Conservation (phyloP, 2,329 filamentous ascomycete genomes). For the Colletotrichum sp. region DNA sequence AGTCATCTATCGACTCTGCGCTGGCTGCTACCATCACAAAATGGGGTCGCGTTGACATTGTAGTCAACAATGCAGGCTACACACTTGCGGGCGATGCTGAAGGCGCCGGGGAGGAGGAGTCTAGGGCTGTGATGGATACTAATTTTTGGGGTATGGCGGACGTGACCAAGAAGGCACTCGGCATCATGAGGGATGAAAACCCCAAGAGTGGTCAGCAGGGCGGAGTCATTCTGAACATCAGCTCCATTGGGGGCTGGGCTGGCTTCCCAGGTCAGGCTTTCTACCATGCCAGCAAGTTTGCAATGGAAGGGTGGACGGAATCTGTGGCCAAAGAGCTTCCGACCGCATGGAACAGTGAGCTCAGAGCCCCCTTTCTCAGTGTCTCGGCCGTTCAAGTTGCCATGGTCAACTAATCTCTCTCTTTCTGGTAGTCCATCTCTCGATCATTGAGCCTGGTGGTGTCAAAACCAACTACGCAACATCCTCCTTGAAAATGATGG, state of each 20-base stretch:
- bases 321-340: slow-evolving; percentile 47
- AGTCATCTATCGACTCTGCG: background rate
- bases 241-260: slow-evolving; percentile 53
- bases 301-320: slow-evolving; percentile 53
- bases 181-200: slow-evolving; percentile 42
- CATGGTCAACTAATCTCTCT: background rate
- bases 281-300: slow-evolving; percentile 50
- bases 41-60: background rate
- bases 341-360: slow-evolving; percentile 45
- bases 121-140: background rate
- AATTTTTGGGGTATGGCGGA: background rate
- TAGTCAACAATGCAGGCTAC: background rate
- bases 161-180: slow-evolving; percentile 30
- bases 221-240: slow-evolving; percentile 60
- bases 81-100: background rate
- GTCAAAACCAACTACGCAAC: slow-evolving; percentile 36
- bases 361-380: background rate
- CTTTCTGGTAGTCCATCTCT: slow-evolving; percentile 39
- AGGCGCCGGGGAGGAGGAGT: background rate
- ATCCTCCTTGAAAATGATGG: background rate
- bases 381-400: too few species aligned
- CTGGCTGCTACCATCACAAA: background rate
- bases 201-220: slow-evolving; percentile 36
- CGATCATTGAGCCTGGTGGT: slow-evolving; percentile 46
- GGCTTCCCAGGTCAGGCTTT: slow-evolving; percentile 38